A percentile compares a stretch with the other conserved stretches of the same genome.
Evolutionary conservation across 306 rosid genomes (phyloP).

Genomic region (Fragaria vesca): DNA sequence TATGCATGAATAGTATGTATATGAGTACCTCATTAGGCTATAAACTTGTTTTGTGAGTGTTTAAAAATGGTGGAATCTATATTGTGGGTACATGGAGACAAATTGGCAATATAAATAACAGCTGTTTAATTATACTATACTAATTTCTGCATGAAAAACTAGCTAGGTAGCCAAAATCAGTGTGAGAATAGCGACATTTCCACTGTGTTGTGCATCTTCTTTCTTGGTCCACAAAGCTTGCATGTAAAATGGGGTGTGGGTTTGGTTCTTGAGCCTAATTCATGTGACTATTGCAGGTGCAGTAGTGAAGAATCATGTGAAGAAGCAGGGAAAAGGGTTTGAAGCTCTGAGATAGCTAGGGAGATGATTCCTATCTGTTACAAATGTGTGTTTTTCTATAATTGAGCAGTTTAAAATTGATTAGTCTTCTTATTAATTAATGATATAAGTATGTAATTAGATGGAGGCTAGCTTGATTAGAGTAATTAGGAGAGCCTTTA

Average conservation of each 20-base stretch:
- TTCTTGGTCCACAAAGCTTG: constrained; percentile 8
- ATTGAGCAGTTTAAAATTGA: background rate
- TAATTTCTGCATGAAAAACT: background rate
- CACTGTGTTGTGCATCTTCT: background rate
- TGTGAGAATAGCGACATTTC: background rate
- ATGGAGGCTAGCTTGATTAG: constrained; percentile 18
- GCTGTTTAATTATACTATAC: background rate
- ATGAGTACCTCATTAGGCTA: background rate
- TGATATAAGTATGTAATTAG: constrained; percentile 33
- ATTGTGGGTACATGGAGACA: background rate
- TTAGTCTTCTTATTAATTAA: constrained; percentile 13
- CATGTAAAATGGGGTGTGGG: constrained; percentile 16
- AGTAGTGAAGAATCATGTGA: constrained; percentile 71
- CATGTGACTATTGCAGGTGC: constrained; percentile 60
- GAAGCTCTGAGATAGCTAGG: constrained; percentile 44
- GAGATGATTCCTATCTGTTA: constrained; percentile 41
- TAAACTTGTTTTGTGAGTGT: background rate
- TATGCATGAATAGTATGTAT: background rate
- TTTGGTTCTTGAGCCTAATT: constrained; percentile 27
- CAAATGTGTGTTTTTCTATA: constrained; percentile 43
- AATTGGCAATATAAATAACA: background rate
- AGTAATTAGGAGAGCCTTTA: constrained; percentile 32
- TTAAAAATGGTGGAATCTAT: background rate
- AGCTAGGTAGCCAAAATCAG: background rate
- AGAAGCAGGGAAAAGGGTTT: constrained; percentile 51